These are phyloP conservation scores for Trametes elegans DNA, from an alignment of 768 basidiomycete genomes.

Conservation along the genomic window DNA sequence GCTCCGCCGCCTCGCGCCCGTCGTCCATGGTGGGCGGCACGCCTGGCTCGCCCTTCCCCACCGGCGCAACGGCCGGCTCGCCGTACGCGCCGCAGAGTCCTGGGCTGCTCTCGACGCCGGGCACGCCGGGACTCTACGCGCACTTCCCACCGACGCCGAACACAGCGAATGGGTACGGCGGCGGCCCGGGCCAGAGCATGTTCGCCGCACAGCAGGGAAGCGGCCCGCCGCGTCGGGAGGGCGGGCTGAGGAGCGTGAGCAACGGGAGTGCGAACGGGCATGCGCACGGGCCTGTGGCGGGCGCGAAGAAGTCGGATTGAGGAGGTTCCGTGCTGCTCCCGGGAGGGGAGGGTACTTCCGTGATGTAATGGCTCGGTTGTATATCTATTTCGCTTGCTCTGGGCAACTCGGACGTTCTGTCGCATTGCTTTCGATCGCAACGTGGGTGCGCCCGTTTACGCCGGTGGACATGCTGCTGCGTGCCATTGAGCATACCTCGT, in stretches of 20 bases:
- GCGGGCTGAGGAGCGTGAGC: conserved; percentile 13
- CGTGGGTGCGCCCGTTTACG: neutral
- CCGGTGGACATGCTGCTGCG: neutral
- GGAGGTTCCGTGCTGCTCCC: neutral
- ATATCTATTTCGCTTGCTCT: conserved; percentile 9
- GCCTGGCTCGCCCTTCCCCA: conserved; percentile 21
- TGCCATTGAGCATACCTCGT: neutral
- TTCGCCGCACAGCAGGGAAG: conserved; percentile 23
- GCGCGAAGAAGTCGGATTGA: conserved; percentile 32
- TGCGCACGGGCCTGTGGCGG: neutral
- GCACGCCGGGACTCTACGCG: conserved; percentile 23
- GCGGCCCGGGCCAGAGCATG: too few species aligned
- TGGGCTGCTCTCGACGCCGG: conserved; percentile 18
- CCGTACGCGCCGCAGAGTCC: conserved; percentile 14
- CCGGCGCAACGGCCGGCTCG: conserved; percentile 29
- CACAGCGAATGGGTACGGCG: conserved; percentile 23
- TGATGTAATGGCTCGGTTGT: neutral
- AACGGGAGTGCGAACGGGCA: conserved; percentile 14
- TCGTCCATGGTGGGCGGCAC: conserved; percentile 1
- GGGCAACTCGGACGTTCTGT: neutral
- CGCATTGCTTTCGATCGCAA: neutral
- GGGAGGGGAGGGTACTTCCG: neutral
- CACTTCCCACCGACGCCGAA: conserved; percentile 38
- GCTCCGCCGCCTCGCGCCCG: conserved; percentile 9
- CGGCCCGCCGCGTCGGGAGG: conserved; percentile 12